phyloP scores from a whole-genome alignment of 2,329 filamentous ascomycete species.

The Talaromyces sp. region DNA sequence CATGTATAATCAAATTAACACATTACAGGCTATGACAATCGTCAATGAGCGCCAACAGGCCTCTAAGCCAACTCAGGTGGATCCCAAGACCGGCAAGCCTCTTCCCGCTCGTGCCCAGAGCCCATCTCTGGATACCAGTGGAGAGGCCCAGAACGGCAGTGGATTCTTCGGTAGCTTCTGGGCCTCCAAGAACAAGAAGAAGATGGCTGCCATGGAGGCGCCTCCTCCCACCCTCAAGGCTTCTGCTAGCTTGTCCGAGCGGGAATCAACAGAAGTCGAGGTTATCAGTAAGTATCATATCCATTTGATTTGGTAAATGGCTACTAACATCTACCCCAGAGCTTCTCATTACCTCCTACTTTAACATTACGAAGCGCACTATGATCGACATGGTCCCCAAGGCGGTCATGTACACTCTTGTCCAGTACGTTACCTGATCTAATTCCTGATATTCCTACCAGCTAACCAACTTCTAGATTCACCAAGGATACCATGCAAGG shows the following conservation, averaged over 20 bases:
- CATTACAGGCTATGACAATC: slow-evolving; percentile 81
- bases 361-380: slow-evolving; percentile 95
- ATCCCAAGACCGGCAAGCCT: slow-evolving; percentile 98
- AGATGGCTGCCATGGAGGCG: slow-evolving; percentile 98
- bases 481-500: slow-evolving; percentile 99
- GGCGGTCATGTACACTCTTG: slow-evolving; percentile 96
- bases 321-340: slow-evolving; percentile 56
- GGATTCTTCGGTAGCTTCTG: slow-evolving; percentile 99
- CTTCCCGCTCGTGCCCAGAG: slow-evolving; percentile 76
- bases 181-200: slow-evolving; percentile 99
- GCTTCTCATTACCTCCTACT: slow-evolving; percentile 94
- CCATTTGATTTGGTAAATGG: slow-evolving; percentile 9
- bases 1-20: slow-evolving; percentile 21
- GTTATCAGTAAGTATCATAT: slow-evolving; percentile 79
- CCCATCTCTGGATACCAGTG: slow-evolving; percentile 67
- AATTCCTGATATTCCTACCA: background rate
- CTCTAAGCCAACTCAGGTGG: slow-evolving; percentile 88
- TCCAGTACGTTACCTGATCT: slow-evolving; percentile 68
- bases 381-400: slow-evolving; percentile 99
- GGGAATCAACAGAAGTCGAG: slow-evolving; percentile 93
- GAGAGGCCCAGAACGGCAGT: slow-evolving; percentile 58
- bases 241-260: slow-evolving; percentile 88
- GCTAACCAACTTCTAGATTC: slow-evolving; percentile 57
- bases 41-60: slow-evolving; percentile 85
- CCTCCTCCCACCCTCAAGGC: slow-evolving; percentile 92